phyloP scores from a whole-genome alignment of 805 yeast genomes.

The Candida boidinii region DNA sequence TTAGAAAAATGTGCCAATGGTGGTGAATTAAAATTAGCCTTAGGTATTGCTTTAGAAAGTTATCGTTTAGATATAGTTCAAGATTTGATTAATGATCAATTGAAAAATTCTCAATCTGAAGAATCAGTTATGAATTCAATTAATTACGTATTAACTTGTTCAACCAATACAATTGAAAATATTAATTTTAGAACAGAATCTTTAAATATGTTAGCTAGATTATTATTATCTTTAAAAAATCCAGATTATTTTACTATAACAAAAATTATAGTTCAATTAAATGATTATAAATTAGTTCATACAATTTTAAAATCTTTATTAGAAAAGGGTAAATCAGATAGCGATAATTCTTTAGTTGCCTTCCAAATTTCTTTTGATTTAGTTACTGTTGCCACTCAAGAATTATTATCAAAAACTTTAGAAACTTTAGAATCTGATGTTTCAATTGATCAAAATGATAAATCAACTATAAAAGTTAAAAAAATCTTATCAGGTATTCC shows the following conservation, averaged over 20 bases:
- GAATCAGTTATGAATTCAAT: constrained; percentile 47
- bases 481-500: constrained; percentile 85
- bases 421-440: constrained; percentile 26
- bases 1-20: constrained; percentile 64
- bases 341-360: constrained; percentile 52
- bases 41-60: constrained; percentile 88
- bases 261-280: constrained; percentile 81
- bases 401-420: constrained; percentile 55
- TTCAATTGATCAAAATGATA: constrained; percentile 15
- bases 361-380: constrained; percentile 94
- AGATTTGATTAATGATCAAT: constrained; percentile 36
- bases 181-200: constrained; percentile 59
- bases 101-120: constrained; percentile 28
- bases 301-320: constrained; percentile 53
- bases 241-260: constrained; percentile 82
- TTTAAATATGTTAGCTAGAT: constrained; percentile 51
- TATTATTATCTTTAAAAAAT: constrained; percentile 45
- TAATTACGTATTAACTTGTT: constrained; percentile 67
- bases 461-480: constrained; percentile 38
- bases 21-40: constrained; percentile 69
- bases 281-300: constrained; percentile 65
- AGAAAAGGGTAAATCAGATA: constrained; percentile 26
- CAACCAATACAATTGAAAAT: constrained; percentile 58
- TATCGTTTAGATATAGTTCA: constrained; percentile 77
- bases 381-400: constrained; percentile 87